These are phyloP conservation scores for Rhynchosporium graminicola DNA, from an alignment of 2,329 filamentous ascomycete genomes.

Conservation along the genomic window DNA sequence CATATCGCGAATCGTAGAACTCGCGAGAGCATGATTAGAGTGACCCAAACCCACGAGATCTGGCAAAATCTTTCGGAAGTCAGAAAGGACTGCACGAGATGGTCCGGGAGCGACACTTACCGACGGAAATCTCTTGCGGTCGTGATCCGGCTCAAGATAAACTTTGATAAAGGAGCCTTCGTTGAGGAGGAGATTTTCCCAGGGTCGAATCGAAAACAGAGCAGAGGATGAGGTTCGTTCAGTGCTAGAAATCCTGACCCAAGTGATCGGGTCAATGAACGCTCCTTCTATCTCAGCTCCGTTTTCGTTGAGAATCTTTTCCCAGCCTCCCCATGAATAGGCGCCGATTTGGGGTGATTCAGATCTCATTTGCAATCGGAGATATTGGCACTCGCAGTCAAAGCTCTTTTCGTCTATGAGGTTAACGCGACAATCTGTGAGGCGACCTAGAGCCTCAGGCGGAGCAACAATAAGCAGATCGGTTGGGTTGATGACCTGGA, in stretches of 20 bases:
- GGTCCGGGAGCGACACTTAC: slow-evolving; percentile 37
- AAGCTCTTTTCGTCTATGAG: slow-evolving; percentile 64
- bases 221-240: slow-evolving; percentile 5
- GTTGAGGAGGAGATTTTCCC: slow-evolving; percentile 68
- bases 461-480: slow-evolving; percentile 61
- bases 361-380: slow-evolving; percentile 46
- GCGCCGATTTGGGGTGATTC: neutral
- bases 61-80: slow-evolving; percentile 52
- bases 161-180: slow-evolving; percentile 74
- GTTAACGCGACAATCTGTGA: slow-evolving; percentile 59
- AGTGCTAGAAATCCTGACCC: neutral
- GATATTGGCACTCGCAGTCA: slow-evolving; percentile 60
- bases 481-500: slow-evolving; percentile 54
- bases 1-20: slow-evolving; percentile 49
- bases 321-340: too few species aligned
- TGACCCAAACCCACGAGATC: slow-evolving; percentile 48
- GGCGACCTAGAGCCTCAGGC: slow-evolving; percentile 60
- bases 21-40: slow-evolving; percentile 43
- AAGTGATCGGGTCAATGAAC: neutral
- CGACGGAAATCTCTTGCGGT: slow-evolving; percentile 55
- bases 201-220: slow-evolving; percentile 46
- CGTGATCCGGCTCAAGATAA: slow-evolving; percentile 69
- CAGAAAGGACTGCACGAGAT: neutral
- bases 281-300: too few species aligned
- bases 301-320: too few species aligned